Conservation (phyloP, 495 filamentous ascomycete genomes). For the Polyplosphaeria fusca region DNA sequence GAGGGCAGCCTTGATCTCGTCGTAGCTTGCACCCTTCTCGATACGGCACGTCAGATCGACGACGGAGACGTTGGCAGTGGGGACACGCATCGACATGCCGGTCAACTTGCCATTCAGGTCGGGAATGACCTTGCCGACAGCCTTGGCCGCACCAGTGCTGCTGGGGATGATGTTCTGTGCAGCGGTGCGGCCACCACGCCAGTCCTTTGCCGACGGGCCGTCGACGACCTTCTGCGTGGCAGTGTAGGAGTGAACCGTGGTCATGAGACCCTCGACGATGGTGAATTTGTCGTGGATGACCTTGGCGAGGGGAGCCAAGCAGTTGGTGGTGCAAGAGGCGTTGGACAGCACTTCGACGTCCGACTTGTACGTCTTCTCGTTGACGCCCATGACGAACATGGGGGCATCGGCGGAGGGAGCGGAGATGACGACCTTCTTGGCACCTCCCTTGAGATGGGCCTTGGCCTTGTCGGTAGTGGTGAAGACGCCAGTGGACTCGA, state of each 20-base stretch:
- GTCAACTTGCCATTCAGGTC: slow-evolving; percentile 98
- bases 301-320: slow-evolving; percentile 98
- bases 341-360: slow-evolving; percentile 94
- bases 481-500: slow-evolving; percentile 99
- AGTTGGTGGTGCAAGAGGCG: slow-evolving; percentile 99
- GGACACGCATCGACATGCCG: slow-evolving; percentile 98
- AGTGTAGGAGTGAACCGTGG: slow-evolving; percentile 99
- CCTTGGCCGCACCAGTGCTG: slow-evolving; percentile 99
- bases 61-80: slow-evolving; percentile 97
- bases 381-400: slow-evolving; percentile 99
- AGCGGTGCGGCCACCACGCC: slow-evolving; percentile 96
- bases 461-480: slow-evolving; percentile 95
- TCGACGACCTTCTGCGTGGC: slow-evolving; percentile 99
- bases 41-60: slow-evolving; percentile 93
- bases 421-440: slow-evolving; percentile 99
- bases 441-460: slow-evolving; percentile 95
- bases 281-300: slow-evolving; percentile 96
- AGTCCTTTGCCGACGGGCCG: slow-evolving; percentile 96
- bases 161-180: slow-evolving; percentile 99
- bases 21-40: slow-evolving; percentile 86
- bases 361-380: slow-evolving; percentile 86
- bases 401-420: slow-evolving; percentile 97
- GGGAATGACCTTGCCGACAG: slow-evolving; percentile 99
- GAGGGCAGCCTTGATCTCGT: slow-evolving; percentile 87
- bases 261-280: slow-evolving; percentile 99